Percentiles rank a stretch among this genome's conserved stretches.
phyloP scores from a whole-genome alignment of 1,139 yeast species.

The Geotrichum candidum region DNA sequence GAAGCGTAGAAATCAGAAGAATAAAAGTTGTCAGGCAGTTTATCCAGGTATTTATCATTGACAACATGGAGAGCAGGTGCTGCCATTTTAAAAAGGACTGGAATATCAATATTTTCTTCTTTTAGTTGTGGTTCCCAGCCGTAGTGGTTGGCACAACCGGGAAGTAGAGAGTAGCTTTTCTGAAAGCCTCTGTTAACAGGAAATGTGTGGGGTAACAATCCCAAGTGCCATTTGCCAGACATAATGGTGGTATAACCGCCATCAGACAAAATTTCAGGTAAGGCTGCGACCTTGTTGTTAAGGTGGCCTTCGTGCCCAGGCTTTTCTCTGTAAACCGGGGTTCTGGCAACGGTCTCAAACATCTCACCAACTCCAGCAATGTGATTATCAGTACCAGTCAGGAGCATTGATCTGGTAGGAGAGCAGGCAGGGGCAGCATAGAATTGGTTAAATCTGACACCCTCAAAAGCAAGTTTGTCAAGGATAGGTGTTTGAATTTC shows the following conservation, averaged over 20 bases:
- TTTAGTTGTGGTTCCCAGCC: slow-evolving; percentile 43
- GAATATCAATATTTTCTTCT: slow-evolving; percentile 23
- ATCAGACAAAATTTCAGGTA: slow-evolving; percentile 49
- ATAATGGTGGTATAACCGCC: slow-evolving; percentile 46
- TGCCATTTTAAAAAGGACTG: slow-evolving; percentile 19
- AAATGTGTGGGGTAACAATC: slow-evolving; percentile 45
- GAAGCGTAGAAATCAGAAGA: slow-evolving; percentile 44
- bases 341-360: slow-evolving; percentile 43
- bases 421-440: slow-evolving; percentile 64
- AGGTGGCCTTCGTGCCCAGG: slow-evolving; percentile 56
- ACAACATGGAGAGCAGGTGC: slow-evolving; percentile 35
- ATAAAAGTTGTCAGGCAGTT: slow-evolving; percentile 40
- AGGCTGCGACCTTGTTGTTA: slow-evolving; percentile 48
- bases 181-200: slow-evolving; percentile 50
- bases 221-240: slow-evolving; percentile 58
- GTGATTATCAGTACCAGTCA: slow-evolving; percentile 58
- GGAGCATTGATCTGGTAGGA: slow-evolving; percentile 57
- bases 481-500: slow-evolving; percentile 55
- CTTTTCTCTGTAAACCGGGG: slow-evolving; percentile 32
- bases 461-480: slow-evolving; percentile 41
- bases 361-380: slow-evolving; percentile 58
- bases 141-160: slow-evolving; percentile 56
- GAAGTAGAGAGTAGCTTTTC: slow-evolving; percentile 45
- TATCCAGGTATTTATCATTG: slow-evolving; percentile 32
- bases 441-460: slow-evolving; percentile 50